These are phyloP conservation scores for Leonotis leonurus DNA, from an alignment of 257 asterid species.

Conservation along the genomic window DNA sequence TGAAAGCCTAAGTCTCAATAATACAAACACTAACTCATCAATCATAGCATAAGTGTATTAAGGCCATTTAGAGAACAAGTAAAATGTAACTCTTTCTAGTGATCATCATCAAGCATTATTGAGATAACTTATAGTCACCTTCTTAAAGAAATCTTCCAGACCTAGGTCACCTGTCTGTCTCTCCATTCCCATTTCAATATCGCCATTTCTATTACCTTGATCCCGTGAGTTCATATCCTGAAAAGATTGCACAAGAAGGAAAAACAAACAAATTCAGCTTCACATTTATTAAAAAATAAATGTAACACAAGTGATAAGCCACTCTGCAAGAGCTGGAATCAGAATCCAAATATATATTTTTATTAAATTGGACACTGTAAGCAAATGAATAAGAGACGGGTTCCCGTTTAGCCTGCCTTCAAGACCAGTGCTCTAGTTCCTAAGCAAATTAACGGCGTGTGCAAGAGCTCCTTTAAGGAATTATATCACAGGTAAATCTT, in stretches of 20 bases:
- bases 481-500: background rate
- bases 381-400: background rate
- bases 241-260: conserved; percentile 18
- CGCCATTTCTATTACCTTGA: conserved; percentile 54
- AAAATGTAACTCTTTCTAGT: conserved; percentile 9
- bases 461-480: background rate
- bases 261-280: background rate
- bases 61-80: background rate
- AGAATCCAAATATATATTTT: background rate
- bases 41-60: background rate
- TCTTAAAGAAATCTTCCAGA: conserved; percentile 73
- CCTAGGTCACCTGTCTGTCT: conserved; percentile 69
- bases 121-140: conserved; percentile 43
- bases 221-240: conserved; percentile 58
- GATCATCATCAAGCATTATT: conserved; percentile 15
- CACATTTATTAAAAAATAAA: background rate
- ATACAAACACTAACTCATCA: background rate
- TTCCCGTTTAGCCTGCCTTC: background rate
- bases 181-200: conserved; percentile 81
- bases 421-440: background rate
- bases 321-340: background rate
- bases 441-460: background rate
- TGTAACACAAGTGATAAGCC: background rate
- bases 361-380: background rate
- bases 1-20: conserved; percentile 10